A percentile compares a stretch with the other conserved stretches of the same genome.
These are phyloP conservation scores for Xylariaceae sp. DNA, from an alignment of 2,329 filamentous ascomycete species.

Conservation along the genomic window DNA sequence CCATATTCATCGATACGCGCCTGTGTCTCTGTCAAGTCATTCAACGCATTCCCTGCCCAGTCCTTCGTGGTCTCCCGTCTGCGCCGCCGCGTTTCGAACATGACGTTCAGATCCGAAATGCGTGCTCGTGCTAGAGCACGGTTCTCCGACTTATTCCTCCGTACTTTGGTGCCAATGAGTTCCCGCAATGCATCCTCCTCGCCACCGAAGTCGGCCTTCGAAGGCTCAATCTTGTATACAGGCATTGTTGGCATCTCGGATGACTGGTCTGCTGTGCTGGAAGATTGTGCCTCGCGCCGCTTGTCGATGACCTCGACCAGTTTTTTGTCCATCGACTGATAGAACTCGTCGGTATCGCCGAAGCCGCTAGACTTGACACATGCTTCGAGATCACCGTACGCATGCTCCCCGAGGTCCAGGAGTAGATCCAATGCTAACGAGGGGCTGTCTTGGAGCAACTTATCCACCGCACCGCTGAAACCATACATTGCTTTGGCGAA, in stretches of 20 bases:
- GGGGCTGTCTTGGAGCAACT: background rate
- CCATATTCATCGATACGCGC: constrained; percentile 8
- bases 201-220: background rate
- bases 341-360: background rate
- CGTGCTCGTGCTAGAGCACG: background rate
- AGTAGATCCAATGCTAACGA: constrained; percentile 1
- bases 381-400: constrained; percentile 4
- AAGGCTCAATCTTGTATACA: background rate
- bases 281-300: background rate
- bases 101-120: background rate
- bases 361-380: constrained; percentile 3
- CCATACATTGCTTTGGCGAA: background rate
- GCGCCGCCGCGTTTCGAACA: constrained; percentile 2
- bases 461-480: background rate
- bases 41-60: constrained; percentile 11
- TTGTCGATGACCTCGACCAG: constrained; percentile 1
- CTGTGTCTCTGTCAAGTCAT: constrained; percentile 6
- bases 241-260: background rate
- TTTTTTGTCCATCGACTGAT: constrained; percentile 1
- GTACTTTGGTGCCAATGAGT: background rate
- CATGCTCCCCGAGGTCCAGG: constrained; percentile 4
- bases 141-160: background rate
- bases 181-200: background rate
- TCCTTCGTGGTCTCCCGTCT: background rate
- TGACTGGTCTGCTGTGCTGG: background rate